These are phyloP conservation scores for Parachaetomium inaequale DNA, from an alignment of 495 filamentous ascomycete species.

Conservation along the genomic window DNA sequence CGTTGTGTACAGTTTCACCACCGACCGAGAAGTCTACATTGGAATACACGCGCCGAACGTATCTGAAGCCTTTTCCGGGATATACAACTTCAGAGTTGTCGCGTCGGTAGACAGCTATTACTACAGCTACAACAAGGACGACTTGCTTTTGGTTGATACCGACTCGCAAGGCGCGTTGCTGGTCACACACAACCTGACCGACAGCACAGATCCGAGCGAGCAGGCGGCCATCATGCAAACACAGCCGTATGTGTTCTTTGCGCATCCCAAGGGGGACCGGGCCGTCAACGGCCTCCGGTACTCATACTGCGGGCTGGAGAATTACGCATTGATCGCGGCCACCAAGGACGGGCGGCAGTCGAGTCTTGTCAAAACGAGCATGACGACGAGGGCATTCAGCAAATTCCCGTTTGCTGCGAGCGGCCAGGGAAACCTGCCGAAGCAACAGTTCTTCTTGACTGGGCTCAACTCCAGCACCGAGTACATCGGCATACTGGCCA, in stretches of 20 bases:
- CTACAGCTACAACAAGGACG: conserved; percentile 53
- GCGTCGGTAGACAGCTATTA: conserved; percentile 76
- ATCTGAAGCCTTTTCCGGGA: conserved; percentile 50
- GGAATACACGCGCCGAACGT: conserved; percentile 65
- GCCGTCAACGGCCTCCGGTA: conserved; percentile 62
- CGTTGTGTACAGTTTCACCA: conserved; percentile 51
- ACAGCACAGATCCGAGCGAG: conserved; percentile 37
- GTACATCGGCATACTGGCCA: conserved; percentile 70
- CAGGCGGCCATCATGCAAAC: conserved; percentile 55
- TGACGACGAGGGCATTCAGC: conserved; percentile 67
- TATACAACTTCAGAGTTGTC: conserved; percentile 74
- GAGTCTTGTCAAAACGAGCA: conserved; percentile 53
- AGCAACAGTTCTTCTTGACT: conserved; percentile 80
- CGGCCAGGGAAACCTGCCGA: conserved; percentile 60
- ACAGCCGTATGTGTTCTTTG: conserved; percentile 75
- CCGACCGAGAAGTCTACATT: conserved; percentile 65
- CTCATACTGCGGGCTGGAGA: conserved; percentile 70
- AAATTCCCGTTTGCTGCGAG: no score
- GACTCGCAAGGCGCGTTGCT: conserved; percentile 74
- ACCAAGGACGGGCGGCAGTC: conserved; percentile 42
- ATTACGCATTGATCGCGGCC: conserved; percentile 57
- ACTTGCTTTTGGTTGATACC: conserved; percentile 72
- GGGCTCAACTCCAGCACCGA: conserved; percentile 64
- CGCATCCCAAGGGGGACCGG: conserved; percentile 58
- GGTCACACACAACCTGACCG: conserved; percentile 64